phyloP scores from a whole-genome alignment of 2,329 filamentous ascomycete species.

The Colletotrichum spinosum region DNA sequence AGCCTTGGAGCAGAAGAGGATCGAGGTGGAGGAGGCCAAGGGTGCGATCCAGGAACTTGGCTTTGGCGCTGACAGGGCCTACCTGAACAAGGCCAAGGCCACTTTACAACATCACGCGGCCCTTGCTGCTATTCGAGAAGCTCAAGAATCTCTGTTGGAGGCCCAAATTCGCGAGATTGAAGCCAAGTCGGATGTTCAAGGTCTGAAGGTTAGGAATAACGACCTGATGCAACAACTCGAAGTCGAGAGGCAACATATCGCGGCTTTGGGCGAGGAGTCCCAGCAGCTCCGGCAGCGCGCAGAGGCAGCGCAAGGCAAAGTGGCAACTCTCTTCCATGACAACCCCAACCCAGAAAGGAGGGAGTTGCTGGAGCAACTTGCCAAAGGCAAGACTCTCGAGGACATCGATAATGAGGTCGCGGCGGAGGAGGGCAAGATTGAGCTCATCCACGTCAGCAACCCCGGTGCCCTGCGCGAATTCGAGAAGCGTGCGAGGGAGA shows the following conservation, averaged over 20 bases:
- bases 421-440: conserved; percentile 79
- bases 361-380: conserved; percentile 57
- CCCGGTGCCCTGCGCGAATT: conserved; percentile 81
- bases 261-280: conserved; percentile 51
- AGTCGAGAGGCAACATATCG: conserved; percentile 54
- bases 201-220: conserved; percentile 74
- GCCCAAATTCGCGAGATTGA: conserved; percentile 80
- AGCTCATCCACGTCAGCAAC: conserved; percentile 83
- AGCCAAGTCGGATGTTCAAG: conserved; percentile 81
- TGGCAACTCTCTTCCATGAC: conserved; percentile 53
- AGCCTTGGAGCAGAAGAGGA: conserved; percentile 53
- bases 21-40: conserved; percentile 51
- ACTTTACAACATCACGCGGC: conserved; percentile 66
- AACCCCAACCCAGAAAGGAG: conserved; percentile 53
- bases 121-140: conserved; percentile 70
- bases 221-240: conserved; percentile 67
- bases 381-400: conserved; percentile 65
- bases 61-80: conserved; percentile 65
- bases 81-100: conserved; percentile 67
- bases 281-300: conserved; percentile 50
- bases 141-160: conserved; percentile 74
- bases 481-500: conserved; percentile 77
- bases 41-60: conserved; percentile 62
- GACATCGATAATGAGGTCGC: conserved; percentile 79
- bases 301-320: conserved; percentile 50